Percentiles rank a stretch among this genome's conserved stretches.
Evolutionary conservation across 2,329 filamentous ascomycete species (phyloP).

Genomic region (Fusarium zealandicum): DNA sequence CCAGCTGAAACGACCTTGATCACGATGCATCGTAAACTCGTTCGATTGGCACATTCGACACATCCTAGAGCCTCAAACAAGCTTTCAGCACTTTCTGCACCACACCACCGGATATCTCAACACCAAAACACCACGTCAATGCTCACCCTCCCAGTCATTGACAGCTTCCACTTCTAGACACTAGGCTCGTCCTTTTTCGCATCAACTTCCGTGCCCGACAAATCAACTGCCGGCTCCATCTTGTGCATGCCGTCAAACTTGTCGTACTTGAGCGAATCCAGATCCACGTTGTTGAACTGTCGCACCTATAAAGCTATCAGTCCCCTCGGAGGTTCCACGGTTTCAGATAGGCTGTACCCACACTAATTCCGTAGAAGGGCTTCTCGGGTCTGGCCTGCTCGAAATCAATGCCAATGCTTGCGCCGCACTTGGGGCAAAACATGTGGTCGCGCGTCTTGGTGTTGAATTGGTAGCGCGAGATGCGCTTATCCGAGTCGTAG

Average conservation of each 20-base stretch:
- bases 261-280: constrained; percentile 48
- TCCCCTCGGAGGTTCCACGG: neutral
- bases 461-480: constrained; percentile 51
- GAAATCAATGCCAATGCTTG: constrained; percentile 57
- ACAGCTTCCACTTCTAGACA: constrained; percentile 4
- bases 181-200: constrained; percentile 14
- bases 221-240: constrained; percentile 46
- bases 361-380: constrained; percentile 53
- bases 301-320: constrained; percentile 46
- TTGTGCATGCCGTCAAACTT: constrained; percentile 48
- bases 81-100: neutral
- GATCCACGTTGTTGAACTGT: constrained; percentile 51
- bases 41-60: constrained; percentile 10
- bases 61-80: neutral
- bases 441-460: constrained; percentile 56
- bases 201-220: constrained; percentile 45
- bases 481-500: constrained; percentile 44
- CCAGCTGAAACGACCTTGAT: constrained; percentile 18
- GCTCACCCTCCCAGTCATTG: neutral
- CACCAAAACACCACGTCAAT: neutral
- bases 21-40: constrained; percentile 15
- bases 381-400: constrained; percentile 32
- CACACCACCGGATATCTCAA: neutral
- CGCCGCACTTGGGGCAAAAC: constrained; percentile 57
- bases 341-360: constrained; percentile 35